Evolutionary conservation across 768 basidiomycete species (phyloP), one percentile per base, ranked within the genome.

Genomic region (Fomitopsis serialis): DNA sequence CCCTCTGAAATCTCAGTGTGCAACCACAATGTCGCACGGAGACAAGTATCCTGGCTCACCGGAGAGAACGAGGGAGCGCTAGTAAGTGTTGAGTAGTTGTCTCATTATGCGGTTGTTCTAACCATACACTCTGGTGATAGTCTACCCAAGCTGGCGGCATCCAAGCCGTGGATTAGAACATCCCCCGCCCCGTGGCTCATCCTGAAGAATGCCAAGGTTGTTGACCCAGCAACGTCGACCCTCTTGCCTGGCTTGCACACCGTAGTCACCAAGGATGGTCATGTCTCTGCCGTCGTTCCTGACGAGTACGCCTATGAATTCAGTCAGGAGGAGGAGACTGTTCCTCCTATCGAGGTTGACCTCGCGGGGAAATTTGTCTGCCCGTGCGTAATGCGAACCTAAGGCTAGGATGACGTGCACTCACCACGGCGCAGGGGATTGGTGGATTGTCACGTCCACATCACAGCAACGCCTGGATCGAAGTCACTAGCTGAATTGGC

Each of bases 361-460:
- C 56, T 73, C 3, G 60, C 65, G 19, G 73, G 72, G 1, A 62
- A 60, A n/a, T 74, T 61, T 50, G 45, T 75, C 10, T 76, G 69
- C 54, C 74, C 74, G 67, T 69, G 15, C 37, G 37, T 40, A 40
- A 7, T 19, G 37, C 6, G 29, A 32, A 11, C 49, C 13, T n/a
- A 12, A 25, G 11, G 11, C 42, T 4, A 24, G 2, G 24, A 0
- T 5, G 9, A n/a, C 10, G n/a, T 13, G 27, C 11, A 21, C 9
- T 21, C 21, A 23, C n/a, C n/a, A 29, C 35, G 12, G 35, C 23
- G 13, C 37, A 69, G 68, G 19, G 75, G 75, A 2, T 61, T 75
- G n/a, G 72, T 76, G 46, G 75, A 76, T 61, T 68, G 69, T 42
- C 75, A 76, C 63, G 74, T 75, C 1, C 75, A 76, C 54, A 68